Percentiles rank a stretch among this genome's conserved stretches.
Conservation (phyloP, 1,139 yeast genomes). For the Wickerhamiella infanticola region DNA sequence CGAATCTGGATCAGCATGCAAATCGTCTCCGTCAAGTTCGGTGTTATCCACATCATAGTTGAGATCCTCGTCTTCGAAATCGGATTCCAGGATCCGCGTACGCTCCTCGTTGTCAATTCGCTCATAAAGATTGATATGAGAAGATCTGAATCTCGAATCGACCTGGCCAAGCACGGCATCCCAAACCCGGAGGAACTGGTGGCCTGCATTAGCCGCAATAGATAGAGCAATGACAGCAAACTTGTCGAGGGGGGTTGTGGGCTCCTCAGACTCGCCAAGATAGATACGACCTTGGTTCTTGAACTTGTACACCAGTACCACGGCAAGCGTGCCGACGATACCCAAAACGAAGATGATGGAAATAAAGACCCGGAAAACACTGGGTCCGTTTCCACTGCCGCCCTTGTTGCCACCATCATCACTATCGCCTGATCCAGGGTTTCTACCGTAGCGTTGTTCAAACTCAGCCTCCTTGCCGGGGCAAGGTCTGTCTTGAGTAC, state of each 20-base stretch:
- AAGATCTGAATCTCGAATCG: conserved; percentile 7
- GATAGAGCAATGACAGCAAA: conserved; percentile 32
- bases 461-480: conserved; percentile 74
- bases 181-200: conserved; percentile 9
- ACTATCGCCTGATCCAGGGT: conserved; percentile 31
- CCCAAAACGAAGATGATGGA: conserved; percentile 64
- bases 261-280: conserved; percentile 5
- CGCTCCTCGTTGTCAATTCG: conserved; percentile 17
- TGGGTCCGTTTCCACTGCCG: neutral
- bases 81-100: conserved; percentile 10
- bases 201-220: conserved; percentile 16
- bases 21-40: neutral
- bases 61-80: conserved; percentile 8
- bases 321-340: conserved; percentile 30
- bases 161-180: conserved; percentile 1
- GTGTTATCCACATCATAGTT: conserved; percentile 1
- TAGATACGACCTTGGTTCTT: conserved; percentile 19
- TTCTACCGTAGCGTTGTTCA: conserved; percentile 34
- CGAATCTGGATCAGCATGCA: neutral
- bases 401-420: neutral
- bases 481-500: conserved; percentile 50
- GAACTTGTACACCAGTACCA: neutral
- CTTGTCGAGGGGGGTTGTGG: conserved; percentile 45
- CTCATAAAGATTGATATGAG: conserved; percentile 12
- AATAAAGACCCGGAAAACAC: conserved; percentile 15